A percentile compares a stretch with the other conserved stretches of the same genome.
Evolutionary conservation across 2,329 filamentous ascomycete genomes (phyloP).

Genomic region (Botrytis byssoidea): DNA sequence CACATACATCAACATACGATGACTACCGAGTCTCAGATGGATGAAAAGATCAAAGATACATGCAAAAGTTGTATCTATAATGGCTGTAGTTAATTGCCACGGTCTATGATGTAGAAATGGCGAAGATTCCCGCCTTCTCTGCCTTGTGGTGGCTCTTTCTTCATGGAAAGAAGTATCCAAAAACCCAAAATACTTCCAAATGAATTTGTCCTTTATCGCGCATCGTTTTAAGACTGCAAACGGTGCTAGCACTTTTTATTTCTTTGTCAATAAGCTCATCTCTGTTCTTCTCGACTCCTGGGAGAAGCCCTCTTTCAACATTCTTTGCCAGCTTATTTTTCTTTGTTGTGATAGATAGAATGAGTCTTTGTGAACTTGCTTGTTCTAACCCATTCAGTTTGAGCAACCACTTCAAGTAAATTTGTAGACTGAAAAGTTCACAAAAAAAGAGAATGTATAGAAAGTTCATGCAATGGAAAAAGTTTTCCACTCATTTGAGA

Average conservation of each 20-base stretch:
- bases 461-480: neutral
- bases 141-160: neutral
- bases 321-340: neutral
- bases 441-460: neutral
- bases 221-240: neutral
- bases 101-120: neutral
- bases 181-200: neutral
- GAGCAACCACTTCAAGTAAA: neutral
- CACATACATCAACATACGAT: neutral
- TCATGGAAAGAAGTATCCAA: neutral
- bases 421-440: neutral
- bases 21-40: neutral
- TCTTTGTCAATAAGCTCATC: neutral
- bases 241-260: neutral
- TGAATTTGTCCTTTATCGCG: neutral
- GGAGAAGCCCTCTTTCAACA: neutral
- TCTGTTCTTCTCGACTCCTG: neutral
- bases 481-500: too few species aligned
- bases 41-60: neutral
- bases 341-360: conserved; percentile 1
- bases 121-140: neutral
- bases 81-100: neutral
- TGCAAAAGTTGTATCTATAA: neutral
- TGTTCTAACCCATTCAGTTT: neutral
- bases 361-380: neutral